Percentiles rank a stretch among this genome's conserved stretches.
phyloP scores from a whole-genome alignment of 768 basidiomycete genomes.

The Chlorophyllum brunneum region DNA sequence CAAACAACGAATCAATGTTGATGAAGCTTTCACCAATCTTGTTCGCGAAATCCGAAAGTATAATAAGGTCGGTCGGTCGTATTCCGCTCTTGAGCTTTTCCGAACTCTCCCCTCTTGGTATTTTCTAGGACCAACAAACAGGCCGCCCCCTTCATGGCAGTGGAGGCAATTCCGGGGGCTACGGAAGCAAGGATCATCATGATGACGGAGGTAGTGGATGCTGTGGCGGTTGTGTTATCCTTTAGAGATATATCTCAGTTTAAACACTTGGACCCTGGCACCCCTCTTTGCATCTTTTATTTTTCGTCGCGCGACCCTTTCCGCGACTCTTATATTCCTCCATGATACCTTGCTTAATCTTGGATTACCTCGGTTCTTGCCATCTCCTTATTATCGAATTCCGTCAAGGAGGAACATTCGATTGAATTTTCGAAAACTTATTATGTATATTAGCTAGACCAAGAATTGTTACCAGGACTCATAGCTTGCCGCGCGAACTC shows the following conservation, averaged over 20 bases:
- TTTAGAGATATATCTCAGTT: constrained; percentile 24
- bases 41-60: constrained; percentile 92
- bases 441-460: constrained; percentile 12
- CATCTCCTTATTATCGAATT: constrained; percentile 5
- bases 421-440: constrained; percentile 5
- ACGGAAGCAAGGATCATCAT: constrained; percentile 45
- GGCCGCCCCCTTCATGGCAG: constrained; percentile 59
- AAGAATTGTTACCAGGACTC: not conserved
- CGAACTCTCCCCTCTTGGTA: constrained; percentile 10
- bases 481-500: not conserved
- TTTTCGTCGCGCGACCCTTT: not conserved
- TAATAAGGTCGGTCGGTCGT: constrained; percentile 80
- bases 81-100: not conserved
- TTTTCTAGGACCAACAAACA: constrained; percentile 66
- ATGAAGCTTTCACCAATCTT: constrained; percentile 90
- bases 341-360: constrained; percentile 12
- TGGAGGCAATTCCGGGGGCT: constrained; percentile 39
- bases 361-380: not conserved
- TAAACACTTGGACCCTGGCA: no score
- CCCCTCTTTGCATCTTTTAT: not conserved
- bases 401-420: constrained; percentile 1
- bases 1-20: constrained; percentile 94
- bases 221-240: constrained; percentile 67
- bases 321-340: constrained; percentile 3
- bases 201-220: constrained; percentile 59